Percentiles rank a stretch among this genome's conserved stretches.
These are phyloP conservation scores for Beauveria sp. DNA, from an alignment of 2,329 filamentous ascomycete species.

Conservation along the genomic window DNA sequence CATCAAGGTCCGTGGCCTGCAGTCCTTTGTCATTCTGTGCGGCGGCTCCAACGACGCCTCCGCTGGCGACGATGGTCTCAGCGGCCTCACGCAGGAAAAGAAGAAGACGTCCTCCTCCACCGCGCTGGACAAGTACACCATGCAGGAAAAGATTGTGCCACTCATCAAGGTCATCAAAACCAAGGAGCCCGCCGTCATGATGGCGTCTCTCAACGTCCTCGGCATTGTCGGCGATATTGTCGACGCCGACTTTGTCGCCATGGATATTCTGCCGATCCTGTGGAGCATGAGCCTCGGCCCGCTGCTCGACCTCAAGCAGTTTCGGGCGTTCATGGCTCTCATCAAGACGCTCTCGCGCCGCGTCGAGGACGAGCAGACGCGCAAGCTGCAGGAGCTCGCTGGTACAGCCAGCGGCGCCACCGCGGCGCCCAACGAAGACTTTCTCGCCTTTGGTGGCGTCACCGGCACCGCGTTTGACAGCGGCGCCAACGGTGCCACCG, in stretches of 20 bases:
- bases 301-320: conserved; percentile 77
- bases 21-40: conserved; percentile 84
- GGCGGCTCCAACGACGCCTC: conserved; percentile 57
- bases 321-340: conserved; percentile 81
- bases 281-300: conserved; percentile 92
- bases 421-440: conserved; percentile 52
- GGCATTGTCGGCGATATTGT: conserved; percentile 73
- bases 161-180: conserved; percentile 91
- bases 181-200: conserved; percentile 95
- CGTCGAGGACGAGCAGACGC: conserved; percentile 82
- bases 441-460: conserved; percentile 62
- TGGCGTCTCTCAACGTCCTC: conserved; percentile 81
- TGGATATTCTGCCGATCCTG: conserved; percentile 81
- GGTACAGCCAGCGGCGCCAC: conserved; percentile 46
- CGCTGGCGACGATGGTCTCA: conserved; percentile 59
- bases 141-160: conserved; percentile 95
- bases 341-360: conserved; percentile 73
- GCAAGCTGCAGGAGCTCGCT: conserved; percentile 78
- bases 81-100: conserved; percentile 56
- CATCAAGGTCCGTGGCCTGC: conserved; percentile 87
- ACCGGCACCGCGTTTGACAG: conserved; percentile 51
- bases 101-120: conserved; percentile 61
- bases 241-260: conserved; percentile 84
- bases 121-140: conserved; percentile 92
- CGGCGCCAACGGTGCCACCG: conserved; percentile 43